Conservation (phyloP, 2,329 filamentous ascomycete species). For the Diaporthe nobilis region DNA sequence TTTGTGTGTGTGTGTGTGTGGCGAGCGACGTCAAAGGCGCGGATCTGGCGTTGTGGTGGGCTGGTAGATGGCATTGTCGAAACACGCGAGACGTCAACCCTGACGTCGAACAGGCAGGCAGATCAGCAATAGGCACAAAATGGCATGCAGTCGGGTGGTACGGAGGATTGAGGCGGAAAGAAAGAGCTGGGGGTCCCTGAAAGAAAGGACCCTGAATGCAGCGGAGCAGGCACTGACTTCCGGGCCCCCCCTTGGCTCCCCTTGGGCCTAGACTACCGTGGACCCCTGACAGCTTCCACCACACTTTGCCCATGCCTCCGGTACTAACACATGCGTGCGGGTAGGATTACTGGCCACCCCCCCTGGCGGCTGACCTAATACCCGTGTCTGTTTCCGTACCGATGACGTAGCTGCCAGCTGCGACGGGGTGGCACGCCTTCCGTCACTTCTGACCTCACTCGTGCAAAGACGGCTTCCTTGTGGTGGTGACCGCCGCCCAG, state of each 20-base stretch:
- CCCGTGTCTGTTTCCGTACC: slow-evolving; percentile 2
- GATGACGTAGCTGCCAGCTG: slow-evolving; percentile 39
- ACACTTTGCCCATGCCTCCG: not conserved
- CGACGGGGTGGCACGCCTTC: slow-evolving; percentile 38
- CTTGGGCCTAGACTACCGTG: slow-evolving; percentile 25
- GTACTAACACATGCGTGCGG: not conserved
- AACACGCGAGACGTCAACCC: slow-evolving; percentile 36
- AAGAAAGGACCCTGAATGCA: slow-evolving; percentile 32
- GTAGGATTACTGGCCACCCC: not conserved
- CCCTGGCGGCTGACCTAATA: slow-evolving; percentile 16
- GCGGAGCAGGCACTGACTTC: slow-evolving; percentile 32
- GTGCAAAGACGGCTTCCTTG: slow-evolving; percentile 21
- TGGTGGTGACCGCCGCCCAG: slow-evolving; percentile 20
- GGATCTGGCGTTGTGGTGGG: slow-evolving; percentile 10
- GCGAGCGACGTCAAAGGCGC: slow-evolving; percentile 34
- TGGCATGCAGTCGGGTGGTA: not conserved
- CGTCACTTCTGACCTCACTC: slow-evolving; percentile 41
- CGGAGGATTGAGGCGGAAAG: slow-evolving; percentile 20
- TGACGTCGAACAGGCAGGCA: slow-evolving; percentile 17
- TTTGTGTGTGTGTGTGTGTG: slow-evolving; percentile 14
- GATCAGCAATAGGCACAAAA: slow-evolving; percentile 11
- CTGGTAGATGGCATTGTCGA: slow-evolving; percentile 17
- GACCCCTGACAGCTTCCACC: slow-evolving; percentile 22
- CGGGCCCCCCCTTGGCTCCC: slow-evolving; percentile 9
- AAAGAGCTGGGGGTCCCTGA: slow-evolving; percentile 16